Evolutionary conservation across 2,329 filamentous ascomycete genomes (phyloP), one percentile per base, ranked within the genome.

Genomic region (Westerdykella sp.): DNA sequence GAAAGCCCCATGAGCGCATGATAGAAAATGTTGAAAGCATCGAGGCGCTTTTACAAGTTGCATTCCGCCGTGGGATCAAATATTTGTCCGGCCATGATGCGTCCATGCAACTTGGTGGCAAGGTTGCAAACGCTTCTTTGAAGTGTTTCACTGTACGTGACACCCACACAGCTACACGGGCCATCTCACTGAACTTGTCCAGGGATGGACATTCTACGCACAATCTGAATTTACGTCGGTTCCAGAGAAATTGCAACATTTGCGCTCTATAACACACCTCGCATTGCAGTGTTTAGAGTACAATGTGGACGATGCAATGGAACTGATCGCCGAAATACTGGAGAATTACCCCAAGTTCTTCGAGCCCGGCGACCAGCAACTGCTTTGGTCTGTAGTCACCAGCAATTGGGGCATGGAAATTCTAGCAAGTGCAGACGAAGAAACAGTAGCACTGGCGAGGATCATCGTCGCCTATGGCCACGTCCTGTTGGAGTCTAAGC

Each of bases 141-240:
- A 56, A 56, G 34, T 59, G 56, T 49, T 70, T 67, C 48, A 55
- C 51, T 30, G 61, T 64, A 50, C 23, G 59, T 60, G 12, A 28
- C 6, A 12, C 1, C 21, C 2, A 6, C 16, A 9, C 4, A 31
- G n/a, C 9, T 4, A 7, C 1, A 3, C 9, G 5, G 18, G 16
- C 28, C 18, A 32, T 18, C 11, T 13, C 6, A 39, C 55, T 61
- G 36, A 61, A 37, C 2, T 14, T 3, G 9, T 11, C 0, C n/a
- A 85, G 82, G 77, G 83, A 4, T 91, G 85, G 85, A 76, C 88
- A 25, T 74, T 80, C 53, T 89, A 88, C 57, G 82, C 81, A 5
- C 84, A 88, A 55, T 76, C 79, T 28, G 73, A 78, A 22, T 80
- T 81, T 39, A 69, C 76, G 3, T 74, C 76, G 37, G 75, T 77